phyloP scores from a whole-genome alignment of 768 basidiomycete genomes.

The Ephemerocybe angulata region DNA sequence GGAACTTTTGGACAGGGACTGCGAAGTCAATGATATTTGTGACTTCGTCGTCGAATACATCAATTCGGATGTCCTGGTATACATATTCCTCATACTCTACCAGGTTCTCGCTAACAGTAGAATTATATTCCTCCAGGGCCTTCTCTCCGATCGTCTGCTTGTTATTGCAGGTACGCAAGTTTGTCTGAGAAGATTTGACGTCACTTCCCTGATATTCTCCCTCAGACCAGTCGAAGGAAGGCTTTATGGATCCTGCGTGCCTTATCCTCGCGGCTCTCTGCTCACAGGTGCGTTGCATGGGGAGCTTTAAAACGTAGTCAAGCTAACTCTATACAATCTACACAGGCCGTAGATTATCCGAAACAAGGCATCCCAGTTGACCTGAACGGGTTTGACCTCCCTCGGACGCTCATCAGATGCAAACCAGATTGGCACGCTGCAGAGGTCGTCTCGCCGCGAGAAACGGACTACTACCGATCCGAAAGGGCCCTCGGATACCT shows the following conservation, averaged over 20 bases:
- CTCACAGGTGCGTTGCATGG: slow-evolving; percentile 39
- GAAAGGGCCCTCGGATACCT: slow-evolving; percentile 66
- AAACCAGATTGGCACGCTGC: slow-evolving; percentile 79
- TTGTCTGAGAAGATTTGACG: background rate
- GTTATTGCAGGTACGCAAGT: slow-evolving; percentile 48
- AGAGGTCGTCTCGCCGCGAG: slow-evolving; percentile 53
- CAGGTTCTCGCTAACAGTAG: background rate
- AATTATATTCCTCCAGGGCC: slow-evolving; percentile 41
- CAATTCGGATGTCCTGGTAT: slow-evolving; percentile 74
- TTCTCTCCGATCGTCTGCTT: slow-evolving; percentile 65
- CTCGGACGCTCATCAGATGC: slow-evolving; percentile 54
- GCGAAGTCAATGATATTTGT: slow-evolving; percentile 67
- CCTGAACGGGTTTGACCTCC: slow-evolving; percentile 45
- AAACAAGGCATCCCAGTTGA: slow-evolving; percentile 71
- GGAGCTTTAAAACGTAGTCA: background rate
- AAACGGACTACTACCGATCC: slow-evolving; percentile 70
- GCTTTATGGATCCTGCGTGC: slow-evolving; percentile 59
- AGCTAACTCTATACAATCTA: background rate
- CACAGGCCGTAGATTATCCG: slow-evolving; percentile 74
- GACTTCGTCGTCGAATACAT: slow-evolving; percentile 84
- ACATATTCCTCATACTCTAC: slow-evolving; percentile 8
- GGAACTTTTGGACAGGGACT: slow-evolving; percentile 41
- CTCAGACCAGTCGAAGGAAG: slow-evolving; percentile 38
- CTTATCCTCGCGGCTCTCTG: slow-evolving; percentile 57
- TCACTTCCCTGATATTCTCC: background rate